Base-by-base conservation (phyloP, 805 yeast species). In the Candida ulmi region DNA sequence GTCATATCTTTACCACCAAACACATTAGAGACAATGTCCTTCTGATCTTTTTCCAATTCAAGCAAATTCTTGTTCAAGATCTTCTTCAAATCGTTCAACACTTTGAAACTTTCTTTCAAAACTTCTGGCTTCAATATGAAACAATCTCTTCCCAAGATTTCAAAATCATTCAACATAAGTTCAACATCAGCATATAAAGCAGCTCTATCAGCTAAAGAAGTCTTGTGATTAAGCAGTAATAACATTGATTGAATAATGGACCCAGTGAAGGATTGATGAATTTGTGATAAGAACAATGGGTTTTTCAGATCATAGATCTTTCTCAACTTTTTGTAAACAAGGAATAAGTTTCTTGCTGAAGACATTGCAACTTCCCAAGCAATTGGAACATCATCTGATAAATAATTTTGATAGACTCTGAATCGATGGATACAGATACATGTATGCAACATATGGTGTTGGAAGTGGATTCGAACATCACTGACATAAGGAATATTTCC, bases 241-340 rank as follows among this genome's bases (percentile, higher is more conserved):
- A 61, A 43, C 54, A 60, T 55, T 2, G 62, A 53, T 39, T 59
- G 65, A 11, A 59, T 50, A 21, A 60, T 54, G 2, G 62, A 49
- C 3, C 63, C 62, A 8, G 63, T 53, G 43, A 59, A 61, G 0
- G 57, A 28, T 36, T 61, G 65, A 37, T 61, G 60, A 13, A 60
- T 58, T 40, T 57, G 62, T 15, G 62, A 44, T 15, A 60, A 39
- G 29, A 60, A 60, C 29, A 49, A 36, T 2, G 61, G 57, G 21
- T 55, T 53, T 38, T 42, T 49, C 36, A 47, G 35, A 34, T 48
- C 52, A 35, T 50, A 51, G 8, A 44, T 39, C 17, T 45, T 43
- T 34, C 59, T 45, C 18, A 61, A 36, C 27, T 47, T 46, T 34
- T 50, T 44, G 42, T 59, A 61, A 4, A 60, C 62, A 17, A 47